These are phyloP conservation scores for Diaporthe citri DNA, from an alignment of 2,329 filamentous ascomycete genomes.

Conservation along the genomic window DNA sequence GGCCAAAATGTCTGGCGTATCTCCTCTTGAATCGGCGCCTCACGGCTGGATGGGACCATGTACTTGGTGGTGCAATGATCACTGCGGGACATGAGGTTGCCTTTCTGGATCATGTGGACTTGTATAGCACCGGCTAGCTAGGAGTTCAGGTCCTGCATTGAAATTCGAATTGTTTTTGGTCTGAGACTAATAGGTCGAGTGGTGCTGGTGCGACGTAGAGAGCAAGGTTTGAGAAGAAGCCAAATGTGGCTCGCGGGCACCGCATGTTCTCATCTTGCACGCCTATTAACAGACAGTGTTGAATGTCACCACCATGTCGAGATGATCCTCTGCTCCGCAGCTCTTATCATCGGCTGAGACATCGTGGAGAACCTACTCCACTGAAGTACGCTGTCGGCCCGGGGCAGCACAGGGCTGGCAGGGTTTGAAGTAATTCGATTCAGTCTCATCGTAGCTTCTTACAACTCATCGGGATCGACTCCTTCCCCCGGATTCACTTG, in stretches of 20 bases:
- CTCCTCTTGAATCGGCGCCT: neutral
- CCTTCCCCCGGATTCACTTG: neutral
- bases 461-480: constrained; percentile 28
- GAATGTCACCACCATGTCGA: neutral
- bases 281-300: neutral
- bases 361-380: neutral
- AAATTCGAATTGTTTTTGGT: neutral
- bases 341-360: neutral
- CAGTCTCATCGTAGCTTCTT: neutral
- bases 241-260: neutral
- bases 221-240: neutral
- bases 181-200: neutral
- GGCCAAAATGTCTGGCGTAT: neutral
- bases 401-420: neutral
- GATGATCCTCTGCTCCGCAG: neutral
- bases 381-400: neutral
- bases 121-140: constrained; percentile 20
- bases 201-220: neutral
- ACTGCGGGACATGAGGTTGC: neutral
- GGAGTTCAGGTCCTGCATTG: constrained; percentile 16
- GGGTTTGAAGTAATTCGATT: neutral
- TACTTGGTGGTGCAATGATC: constrained; percentile 6
- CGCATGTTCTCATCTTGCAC: neutral
- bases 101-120: constrained; percentile 4
- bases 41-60: neutral